Percentiles rank a stretch among this genome's conserved stretches.
These are phyloP conservation scores for Cyphellophora attinorum DNA, from an alignment of 2,329 filamentous ascomycete genomes.

Conservation along the genomic window DNA sequence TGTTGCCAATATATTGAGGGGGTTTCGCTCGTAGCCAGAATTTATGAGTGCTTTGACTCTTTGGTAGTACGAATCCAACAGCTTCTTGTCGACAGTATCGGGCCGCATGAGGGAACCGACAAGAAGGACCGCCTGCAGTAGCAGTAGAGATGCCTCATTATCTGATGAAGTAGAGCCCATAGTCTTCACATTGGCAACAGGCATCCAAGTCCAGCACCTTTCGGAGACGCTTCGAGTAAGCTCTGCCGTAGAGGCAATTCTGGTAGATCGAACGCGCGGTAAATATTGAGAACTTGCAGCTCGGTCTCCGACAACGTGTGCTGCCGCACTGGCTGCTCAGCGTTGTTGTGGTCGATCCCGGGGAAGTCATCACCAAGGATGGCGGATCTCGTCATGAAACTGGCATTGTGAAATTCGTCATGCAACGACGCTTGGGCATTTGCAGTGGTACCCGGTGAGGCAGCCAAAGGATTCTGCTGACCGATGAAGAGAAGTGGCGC, in stretches of 20 bases:
- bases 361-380: conserved; percentile 11
- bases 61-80: conserved; percentile 5
- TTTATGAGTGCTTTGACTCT: conserved; percentile 8
- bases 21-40: conserved; percentile 9
- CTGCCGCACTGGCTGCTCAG: conserved; percentile 5
- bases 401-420: conserved; percentile 10
- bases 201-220: conserved; percentile 12
- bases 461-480: conserved; percentile 2
- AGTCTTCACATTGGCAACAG: conserved; percentile 6
- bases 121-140: conserved; percentile 7
- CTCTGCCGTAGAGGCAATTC: conserved; percentile 7
- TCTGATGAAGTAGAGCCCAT: not conserved
- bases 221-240: conserved; percentile 7
- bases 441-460: conserved; percentile 3
- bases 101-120: conserved; percentile 3
- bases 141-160: conserved; percentile 4
- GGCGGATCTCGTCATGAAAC: conserved; percentile 7
- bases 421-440: conserved; percentile 4
- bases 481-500: conserved; percentile 6
- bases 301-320: conserved; percentile 6
- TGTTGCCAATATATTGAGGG: conserved; percentile 7
- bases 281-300: conserved; percentile 9
- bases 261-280: conserved; percentile 9
- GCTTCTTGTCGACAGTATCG: conserved; percentile 3
- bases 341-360: conserved; percentile 9